Evolutionary conservation across 768 basidiomycete species (phyloP), one percentile per base, ranked within the genome.

Genomic region (Suillus subaureus): DNA sequence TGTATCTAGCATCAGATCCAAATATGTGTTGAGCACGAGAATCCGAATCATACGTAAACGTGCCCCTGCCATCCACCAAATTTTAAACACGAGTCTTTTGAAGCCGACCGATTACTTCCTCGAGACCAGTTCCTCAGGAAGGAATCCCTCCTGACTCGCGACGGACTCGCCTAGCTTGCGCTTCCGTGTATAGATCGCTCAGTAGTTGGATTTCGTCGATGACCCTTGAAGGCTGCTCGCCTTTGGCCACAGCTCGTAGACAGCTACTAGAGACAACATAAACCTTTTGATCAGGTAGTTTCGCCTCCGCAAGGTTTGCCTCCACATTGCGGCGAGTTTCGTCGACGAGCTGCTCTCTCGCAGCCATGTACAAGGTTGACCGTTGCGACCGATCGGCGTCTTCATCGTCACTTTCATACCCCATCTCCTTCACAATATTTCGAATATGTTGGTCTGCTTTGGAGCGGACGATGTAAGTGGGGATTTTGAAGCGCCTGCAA

Each of bases 201-300:
- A 70, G 54, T 21, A 71, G 39, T 0, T 70, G 63, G 1, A 66
- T 23, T 35, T 71, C 70, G 28, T 71, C 67, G 37, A 69, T 68
- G 9, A 16, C 57, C 45, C 47, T 66, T 51, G 35, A 26, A 39
- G 65, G 56, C 23, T 52, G 40, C 16, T 62, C 33, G 4, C 47
- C 51, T 42, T 61, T 63, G 15, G 68, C 54, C 3, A 72, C 58
- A 28, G 64, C 58, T 31, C 52, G 35, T 15, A 73, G 47, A 1
- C 66, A 45, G 9, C 26, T 63, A 54, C 65, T 71, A 42, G 67
- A 70, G 11, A 73, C 72, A 23, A 73, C 61, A 26, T 71, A 73
- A 3, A 68, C 72, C 45, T 61, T 71, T 43, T 70, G 64, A 12
- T 69, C 62, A 5, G 70, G 70, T 28, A 73, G 55, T 37, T 64